Conservation (phyloP, 164 flowering plant genomes). For the Berberis vulgaris region DNA sequence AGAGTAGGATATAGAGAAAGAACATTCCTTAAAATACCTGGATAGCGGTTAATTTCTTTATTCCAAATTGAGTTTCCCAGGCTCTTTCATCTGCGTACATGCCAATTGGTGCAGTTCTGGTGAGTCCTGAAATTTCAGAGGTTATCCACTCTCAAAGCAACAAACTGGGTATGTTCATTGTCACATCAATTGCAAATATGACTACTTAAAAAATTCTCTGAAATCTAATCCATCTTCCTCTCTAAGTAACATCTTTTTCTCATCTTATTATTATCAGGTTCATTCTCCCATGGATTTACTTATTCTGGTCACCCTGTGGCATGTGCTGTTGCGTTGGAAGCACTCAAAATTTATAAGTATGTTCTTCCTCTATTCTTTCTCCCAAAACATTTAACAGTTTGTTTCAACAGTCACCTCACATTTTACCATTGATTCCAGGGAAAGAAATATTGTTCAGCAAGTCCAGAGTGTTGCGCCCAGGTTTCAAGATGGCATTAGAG, state of each 20-base stretch:
- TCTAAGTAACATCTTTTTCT: not conserved
- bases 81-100: constrained; percentile 86
- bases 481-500: no score
- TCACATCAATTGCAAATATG: not conserved
- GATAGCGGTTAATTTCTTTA: not conserved
- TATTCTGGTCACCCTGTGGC: constrained; percentile 98
- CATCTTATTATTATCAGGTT: constrained; percentile 35
- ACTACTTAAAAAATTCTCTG: not conserved
- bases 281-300: constrained; percentile 92
- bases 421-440: no score
- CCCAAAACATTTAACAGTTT: not conserved
- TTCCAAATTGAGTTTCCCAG: constrained; percentile 22
- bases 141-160: constrained; percentile 86
- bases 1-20: not conserved
- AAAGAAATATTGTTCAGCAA: no score
- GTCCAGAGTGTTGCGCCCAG: no score
- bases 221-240: not conserved
- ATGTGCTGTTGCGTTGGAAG: constrained; percentile 93
- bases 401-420: no score
- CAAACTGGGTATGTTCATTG: constrained; percentile 61
- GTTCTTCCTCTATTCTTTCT: not conserved
- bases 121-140: constrained; percentile 84
- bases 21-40: not conserved
- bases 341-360: constrained; percentile 86
- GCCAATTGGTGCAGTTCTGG: constrained; percentile 96